These are phyloP conservation scores for Mucor irregularis DNA, from an alignment of 371 early-diverging fungal species.

Conservation along the genomic window DNA sequence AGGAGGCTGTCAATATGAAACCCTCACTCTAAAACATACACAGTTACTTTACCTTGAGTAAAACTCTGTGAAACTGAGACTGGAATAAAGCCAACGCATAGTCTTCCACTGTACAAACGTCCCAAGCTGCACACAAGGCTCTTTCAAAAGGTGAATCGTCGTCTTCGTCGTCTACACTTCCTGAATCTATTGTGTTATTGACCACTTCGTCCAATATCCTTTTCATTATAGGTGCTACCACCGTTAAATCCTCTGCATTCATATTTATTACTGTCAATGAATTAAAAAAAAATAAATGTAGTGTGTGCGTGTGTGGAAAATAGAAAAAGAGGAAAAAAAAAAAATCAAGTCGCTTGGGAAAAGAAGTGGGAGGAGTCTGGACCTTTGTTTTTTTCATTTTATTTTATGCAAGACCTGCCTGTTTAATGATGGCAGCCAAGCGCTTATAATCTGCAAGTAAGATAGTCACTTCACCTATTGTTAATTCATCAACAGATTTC, in stretches of 20 bases:
- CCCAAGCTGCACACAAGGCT: slow-evolving; percentile 48
- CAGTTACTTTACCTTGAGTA: slow-evolving; percentile 33
- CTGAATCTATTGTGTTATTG: slow-evolving; percentile 23
- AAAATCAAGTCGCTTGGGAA: slow-evolving; percentile 1
- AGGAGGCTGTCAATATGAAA: background rate
- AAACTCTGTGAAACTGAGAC: slow-evolving; percentile 31
- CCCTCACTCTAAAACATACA: too few relatives aligned
- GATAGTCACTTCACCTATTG: slow-evolving; percentile 32
- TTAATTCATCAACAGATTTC: slow-evolving; percentile 33
- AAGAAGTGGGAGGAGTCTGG: background rate
- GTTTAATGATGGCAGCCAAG: slow-evolving; percentile 38
- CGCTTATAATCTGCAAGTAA: slow-evolving; percentile 35
- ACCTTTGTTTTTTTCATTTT: background rate
- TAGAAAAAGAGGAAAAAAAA: slow-evolving; percentile 2
- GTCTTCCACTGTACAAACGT: slow-evolving; percentile 37
- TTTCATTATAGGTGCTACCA: slow-evolving; percentile 36
- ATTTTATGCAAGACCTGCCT: slow-evolving; percentile 25
- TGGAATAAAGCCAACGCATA: slow-evolving; percentile 29
- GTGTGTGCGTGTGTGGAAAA: background rate
- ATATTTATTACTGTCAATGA: background rate
- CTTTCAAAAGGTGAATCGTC: slow-evolving; percentile 49
- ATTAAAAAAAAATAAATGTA: background rate
- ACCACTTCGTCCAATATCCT: slow-evolving; percentile 35
- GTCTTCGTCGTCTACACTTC: slow-evolving; percentile 7
- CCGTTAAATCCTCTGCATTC: slow-evolving; percentile 6